These are phyloP conservation scores for Cytospora chrysosperma DNA, from an alignment of 2,329 filamentous ascomycete genomes.

Conservation along the genomic window DNA sequence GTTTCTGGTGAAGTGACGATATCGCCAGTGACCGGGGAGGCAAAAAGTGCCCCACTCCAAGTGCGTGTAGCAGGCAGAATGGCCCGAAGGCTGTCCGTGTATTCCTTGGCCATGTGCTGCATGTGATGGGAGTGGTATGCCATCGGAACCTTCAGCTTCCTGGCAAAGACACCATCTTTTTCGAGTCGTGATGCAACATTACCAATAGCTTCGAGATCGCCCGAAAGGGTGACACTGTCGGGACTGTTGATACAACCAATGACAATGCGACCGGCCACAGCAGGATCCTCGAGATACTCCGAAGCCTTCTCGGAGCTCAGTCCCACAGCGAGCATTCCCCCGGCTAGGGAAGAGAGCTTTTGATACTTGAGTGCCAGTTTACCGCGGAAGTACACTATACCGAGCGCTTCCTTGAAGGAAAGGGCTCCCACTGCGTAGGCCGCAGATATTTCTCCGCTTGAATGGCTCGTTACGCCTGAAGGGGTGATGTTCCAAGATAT, in stretches of 20 bases:
- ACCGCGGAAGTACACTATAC: not conserved
- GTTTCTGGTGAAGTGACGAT: not conserved
- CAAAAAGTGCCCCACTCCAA: not conserved
- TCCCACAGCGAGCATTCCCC: not conserved
- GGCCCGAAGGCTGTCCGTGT: conserved; percentile 28
- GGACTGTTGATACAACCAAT: conserved; percentile 29
- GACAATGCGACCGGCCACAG: conserved; percentile 6
- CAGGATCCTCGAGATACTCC: not conserved
- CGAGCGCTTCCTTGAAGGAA: not conserved
- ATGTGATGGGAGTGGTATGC: conserved; percentile 41
- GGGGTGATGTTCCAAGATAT: conserved; percentile 32
- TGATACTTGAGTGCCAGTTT: not conserved
- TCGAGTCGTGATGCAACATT: conserved; percentile 21
- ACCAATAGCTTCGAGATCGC: conserved; percentile 31
- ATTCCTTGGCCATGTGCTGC: conserved; percentile 21
- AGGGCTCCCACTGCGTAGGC: conserved; percentile 36
- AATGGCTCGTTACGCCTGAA: conserved; percentile 38
- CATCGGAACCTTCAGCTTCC: conserved; percentile 33
- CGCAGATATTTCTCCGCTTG: conserved; percentile 41
- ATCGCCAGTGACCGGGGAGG: not conserved
- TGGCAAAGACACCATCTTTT: conserved; percentile 30
- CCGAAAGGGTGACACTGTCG: conserved; percentile 33
- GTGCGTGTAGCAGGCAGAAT: conserved; percentile 35
- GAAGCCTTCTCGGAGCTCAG: conserved; percentile 1
- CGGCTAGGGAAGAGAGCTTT: conserved; percentile 21